Conservation (phyloP, 441 rosid genomes). For the Bruguiera hainesii region DNA sequence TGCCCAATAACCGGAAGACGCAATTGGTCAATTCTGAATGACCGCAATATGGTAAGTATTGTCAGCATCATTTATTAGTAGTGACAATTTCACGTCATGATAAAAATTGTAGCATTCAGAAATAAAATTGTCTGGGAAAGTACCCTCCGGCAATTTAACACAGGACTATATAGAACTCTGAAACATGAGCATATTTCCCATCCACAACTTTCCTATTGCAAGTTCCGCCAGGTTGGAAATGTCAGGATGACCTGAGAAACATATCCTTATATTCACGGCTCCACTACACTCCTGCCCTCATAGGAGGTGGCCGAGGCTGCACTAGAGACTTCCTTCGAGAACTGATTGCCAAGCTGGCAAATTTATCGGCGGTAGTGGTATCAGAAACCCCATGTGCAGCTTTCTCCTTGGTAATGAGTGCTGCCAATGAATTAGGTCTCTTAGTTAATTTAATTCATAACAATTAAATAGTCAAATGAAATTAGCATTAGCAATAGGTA, state of each 20-base stretch:
- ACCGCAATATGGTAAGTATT: too few relatives aligned
- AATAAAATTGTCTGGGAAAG: too few relatives aligned
- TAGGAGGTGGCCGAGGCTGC: slow-evolving; percentile 44
- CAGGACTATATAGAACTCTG: not conserved
- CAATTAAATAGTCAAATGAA: too few relatives aligned
- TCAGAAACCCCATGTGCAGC: slow-evolving; percentile 41
- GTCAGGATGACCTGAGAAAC: slow-evolving; percentile 52
- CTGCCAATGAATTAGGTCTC: slow-evolving; percentile 16
- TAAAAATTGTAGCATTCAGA: too few relatives aligned
- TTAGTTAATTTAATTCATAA: not conserved
- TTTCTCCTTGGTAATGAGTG: slow-evolving; percentile 40
- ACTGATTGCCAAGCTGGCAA: slow-evolving; percentile 47
- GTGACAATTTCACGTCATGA: too few relatives aligned
- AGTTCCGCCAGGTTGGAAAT: slow-evolving; percentile 42
- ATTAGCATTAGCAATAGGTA: too few relatives aligned
- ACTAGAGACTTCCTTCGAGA: slow-evolving; percentile 40
- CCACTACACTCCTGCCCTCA: slow-evolving; percentile 79
- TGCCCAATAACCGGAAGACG: too few relatives aligned
- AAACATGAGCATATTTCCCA: slow-evolving; percentile 17
- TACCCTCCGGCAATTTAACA: not conserved
- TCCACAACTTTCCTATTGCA: slow-evolving; percentile 54
- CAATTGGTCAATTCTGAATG: too few relatives aligned
- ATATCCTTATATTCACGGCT: slow-evolving; percentile 40
- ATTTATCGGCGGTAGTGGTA: slow-evolving; percentile 42
- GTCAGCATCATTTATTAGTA: too few relatives aligned